Evolutionary conservation across 371 early-diverging fungal genomes (phyloP).

Genomic region (Mortierella sp.): DNA sequence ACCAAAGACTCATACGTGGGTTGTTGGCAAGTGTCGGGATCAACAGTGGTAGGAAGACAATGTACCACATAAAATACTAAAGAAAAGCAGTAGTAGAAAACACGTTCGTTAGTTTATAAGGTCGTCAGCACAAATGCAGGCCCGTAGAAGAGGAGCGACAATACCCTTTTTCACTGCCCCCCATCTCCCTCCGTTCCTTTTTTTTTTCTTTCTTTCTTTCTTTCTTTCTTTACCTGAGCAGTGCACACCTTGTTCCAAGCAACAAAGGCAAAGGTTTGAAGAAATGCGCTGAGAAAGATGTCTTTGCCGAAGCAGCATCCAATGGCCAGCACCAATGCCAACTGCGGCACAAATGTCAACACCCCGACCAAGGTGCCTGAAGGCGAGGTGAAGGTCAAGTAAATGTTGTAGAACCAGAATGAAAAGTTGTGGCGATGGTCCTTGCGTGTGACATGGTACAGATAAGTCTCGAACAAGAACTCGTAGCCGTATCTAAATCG

Average conservation of each 20-base stretch:
- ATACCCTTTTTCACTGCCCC: background rate
- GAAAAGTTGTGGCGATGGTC: conserved; percentile 99
- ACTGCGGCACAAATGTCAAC: conserved; percentile 82
- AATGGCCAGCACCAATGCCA: conserved; percentile 64
- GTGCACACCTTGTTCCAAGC: conserved; percentile 97
- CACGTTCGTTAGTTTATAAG: conserved; percentile 2
- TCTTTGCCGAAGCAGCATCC: conserved; percentile 83
- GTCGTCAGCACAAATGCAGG: background rate
- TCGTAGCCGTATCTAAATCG: conserved; percentile 78
- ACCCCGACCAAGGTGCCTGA: conserved; percentile 61
- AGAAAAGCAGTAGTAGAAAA: background rate
- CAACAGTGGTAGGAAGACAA: conserved; percentile 89
- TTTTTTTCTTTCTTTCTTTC: background rate
- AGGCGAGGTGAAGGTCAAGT: conserved; percentile 71
- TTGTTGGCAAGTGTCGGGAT: conserved; percentile 73
- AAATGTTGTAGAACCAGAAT: conserved; percentile 94
- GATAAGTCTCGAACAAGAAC: conserved; percentile 90
- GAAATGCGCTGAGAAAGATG: conserved; percentile 86
- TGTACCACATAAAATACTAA: conserved; percentile 98
- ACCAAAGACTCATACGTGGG: conserved; percentile 51
- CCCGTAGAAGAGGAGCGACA: too few relatives aligned
- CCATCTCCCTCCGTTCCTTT: background rate
- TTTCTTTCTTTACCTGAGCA: conserved; percentile 78
- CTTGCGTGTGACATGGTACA: conserved; percentile 94
- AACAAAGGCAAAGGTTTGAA: conserved; percentile 96